Evolutionary conservation across 768 basidiomycete genomes (phyloP).

Genomic region (Leucosporidium yakuticum): DNA sequence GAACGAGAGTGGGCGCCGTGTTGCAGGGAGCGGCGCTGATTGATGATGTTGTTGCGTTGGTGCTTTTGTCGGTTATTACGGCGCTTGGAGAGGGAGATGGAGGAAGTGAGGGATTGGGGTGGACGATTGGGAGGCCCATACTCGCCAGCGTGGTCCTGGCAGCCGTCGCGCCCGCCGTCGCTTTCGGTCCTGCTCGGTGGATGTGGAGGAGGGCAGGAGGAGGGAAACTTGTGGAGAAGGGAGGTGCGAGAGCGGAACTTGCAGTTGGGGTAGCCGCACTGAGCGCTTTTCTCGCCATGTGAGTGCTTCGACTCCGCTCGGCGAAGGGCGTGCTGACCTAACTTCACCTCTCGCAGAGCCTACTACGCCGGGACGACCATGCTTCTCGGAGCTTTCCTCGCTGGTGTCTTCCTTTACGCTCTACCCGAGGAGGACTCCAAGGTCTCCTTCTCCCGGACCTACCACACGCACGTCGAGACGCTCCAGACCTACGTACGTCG

Average conservation of each 20-base stretch:
- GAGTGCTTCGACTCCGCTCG: background rate
- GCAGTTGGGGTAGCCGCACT: constrained; percentile 14
- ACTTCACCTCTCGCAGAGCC: constrained; percentile 10
- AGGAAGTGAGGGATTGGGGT: constrained; percentile 15
- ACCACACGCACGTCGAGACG: constrained; percentile 45
- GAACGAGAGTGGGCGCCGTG: constrained; percentile 54
- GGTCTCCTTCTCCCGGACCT: constrained; percentile 40
- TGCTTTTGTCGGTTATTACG: constrained; percentile 55
- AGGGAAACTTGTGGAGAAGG: background rate
- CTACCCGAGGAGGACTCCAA: constrained; percentile 26
- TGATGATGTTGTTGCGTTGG: constrained; percentile 60
- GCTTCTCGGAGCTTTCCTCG: constrained; percentile 59
- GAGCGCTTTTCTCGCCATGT: constrained; percentile 27
- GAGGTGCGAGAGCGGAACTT: background rate
- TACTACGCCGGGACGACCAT: constrained; percentile 58
- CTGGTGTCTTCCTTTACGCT: constrained; percentile 52
- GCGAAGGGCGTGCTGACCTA: background rate
- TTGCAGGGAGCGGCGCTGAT: constrained; percentile 59
- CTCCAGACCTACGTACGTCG: constrained; percentile 41
- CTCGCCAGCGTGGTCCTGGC: constrained; percentile 56
- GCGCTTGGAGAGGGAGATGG: constrained; percentile 3
- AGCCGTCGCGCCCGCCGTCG: constrained; percentile 45
- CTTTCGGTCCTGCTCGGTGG: constrained; percentile 40
- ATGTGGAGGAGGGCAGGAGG: constrained; percentile 16
- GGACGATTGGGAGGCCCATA: constrained; percentile 53